Evolutionary conservation across 805 yeast genomes (phyloP).

Genomic region (Yarrowia porcina): DNA sequence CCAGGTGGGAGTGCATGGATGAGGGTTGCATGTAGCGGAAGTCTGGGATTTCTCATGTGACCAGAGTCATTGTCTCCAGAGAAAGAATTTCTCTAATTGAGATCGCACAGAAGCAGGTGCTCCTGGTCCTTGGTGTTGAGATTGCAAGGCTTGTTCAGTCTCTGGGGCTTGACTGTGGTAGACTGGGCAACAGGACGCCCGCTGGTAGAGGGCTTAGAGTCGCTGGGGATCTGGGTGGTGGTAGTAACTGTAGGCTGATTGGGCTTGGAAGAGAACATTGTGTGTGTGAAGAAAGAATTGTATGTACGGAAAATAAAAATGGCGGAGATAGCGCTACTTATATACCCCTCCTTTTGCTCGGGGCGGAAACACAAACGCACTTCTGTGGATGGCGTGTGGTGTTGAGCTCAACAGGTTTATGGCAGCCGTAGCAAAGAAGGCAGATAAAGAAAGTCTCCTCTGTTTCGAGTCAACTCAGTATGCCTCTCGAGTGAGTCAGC

Average conservation of each 20-base stretch:
- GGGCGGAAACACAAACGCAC: background rate
- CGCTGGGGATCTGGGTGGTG: background rate
- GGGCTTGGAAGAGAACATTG: background rate
- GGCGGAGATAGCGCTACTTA: background rate
- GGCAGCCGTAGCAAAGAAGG: background rate
- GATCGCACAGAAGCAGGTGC: conserved; percentile 7
- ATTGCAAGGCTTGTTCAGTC: background rate
- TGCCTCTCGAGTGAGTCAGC: background rate
- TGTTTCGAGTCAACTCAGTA: background rate
- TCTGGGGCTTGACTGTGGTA: background rate
- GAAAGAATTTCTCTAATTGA: background rate
- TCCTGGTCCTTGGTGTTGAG: conserved; percentile 14
- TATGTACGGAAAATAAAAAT: background rate
- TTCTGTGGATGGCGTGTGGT: background rate
- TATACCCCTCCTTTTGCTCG: background rate
- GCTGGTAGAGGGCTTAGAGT: background rate
- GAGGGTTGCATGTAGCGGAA: background rate
- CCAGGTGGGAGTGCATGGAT: background rate
- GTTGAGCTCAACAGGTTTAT: conserved; percentile 14
- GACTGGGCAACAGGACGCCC: background rate
- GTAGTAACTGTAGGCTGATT: background rate
- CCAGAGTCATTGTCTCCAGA: background rate
- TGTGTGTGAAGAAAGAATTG: too few species aligned
- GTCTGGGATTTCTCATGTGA: background rate
- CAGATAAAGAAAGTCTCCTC: background rate